Evolutionary conservation across 108 stramenopile species (phyloP).

Genomic region (Seminavis robusta): DNA sequence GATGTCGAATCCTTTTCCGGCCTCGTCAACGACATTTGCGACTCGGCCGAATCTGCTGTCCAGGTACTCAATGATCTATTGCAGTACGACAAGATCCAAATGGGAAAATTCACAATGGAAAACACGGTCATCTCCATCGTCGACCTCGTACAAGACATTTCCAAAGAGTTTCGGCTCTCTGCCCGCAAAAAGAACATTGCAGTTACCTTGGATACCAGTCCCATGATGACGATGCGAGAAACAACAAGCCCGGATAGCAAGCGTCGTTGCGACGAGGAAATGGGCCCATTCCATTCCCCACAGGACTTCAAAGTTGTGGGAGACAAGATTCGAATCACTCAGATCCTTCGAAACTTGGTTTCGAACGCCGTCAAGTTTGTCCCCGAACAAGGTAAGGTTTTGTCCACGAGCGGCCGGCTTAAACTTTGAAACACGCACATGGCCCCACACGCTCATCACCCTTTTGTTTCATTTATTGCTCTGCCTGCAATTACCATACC

Average conservation of each 20-base stretch:
- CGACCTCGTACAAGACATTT: background rate
- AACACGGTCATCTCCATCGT: background rate
- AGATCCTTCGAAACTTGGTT: conserved; percentile 37
- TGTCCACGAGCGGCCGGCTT: no score
- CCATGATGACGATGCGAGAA: no score
- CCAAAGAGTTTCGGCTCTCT: conserved; percentile 8
- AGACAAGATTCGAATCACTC: conserved; percentile 22
- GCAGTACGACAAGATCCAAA: conserved; percentile 29
- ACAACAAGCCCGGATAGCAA: no score
- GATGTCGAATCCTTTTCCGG: background rate
- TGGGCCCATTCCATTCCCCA: no score
- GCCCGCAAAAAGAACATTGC: conserved; percentile 8
- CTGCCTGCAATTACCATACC: no score
- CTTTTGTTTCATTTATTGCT: no score
- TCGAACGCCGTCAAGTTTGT: conserved; percentile 46
- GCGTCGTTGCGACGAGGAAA: no score
- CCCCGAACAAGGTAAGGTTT: conserved; percentile 11
- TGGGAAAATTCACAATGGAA: conserved; percentile 9
- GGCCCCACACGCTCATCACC: no score
- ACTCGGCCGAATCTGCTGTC: conserved; percentile 6
- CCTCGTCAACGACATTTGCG: conserved; percentile 1
- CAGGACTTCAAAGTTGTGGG: conserved; percentile 16
- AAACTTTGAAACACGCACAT: no score
- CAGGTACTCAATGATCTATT: conserved; percentile 16
- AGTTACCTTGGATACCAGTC: background rate